A percentile compares a stretch with the other conserved stretches of the same genome.
Evolutionary conservation across 768 basidiomycete species (phyloP).

Genomic region (Serendipita sp.): DNA sequence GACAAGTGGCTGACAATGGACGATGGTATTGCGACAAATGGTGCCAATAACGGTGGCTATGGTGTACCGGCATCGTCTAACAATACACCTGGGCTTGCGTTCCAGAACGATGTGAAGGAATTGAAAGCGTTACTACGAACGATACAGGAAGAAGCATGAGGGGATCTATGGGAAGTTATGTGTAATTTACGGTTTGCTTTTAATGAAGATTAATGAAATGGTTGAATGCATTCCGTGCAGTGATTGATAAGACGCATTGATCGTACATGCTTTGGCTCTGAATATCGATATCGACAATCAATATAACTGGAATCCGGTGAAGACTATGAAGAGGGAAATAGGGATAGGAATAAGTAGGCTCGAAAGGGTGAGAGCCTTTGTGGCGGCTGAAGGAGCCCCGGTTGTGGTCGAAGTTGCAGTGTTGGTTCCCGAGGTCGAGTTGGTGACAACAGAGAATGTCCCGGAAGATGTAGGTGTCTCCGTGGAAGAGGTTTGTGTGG

Average conservation of each 20-base stretch:
- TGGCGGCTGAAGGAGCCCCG: background rate
- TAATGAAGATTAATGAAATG: too few relatives aligned
- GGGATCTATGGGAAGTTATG: background rate
- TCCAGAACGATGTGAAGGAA: constrained; percentile 57
- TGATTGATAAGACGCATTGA: too few relatives aligned
- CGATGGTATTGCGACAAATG: constrained; percentile 44
- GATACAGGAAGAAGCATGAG: background rate
- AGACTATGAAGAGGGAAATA: background rate
- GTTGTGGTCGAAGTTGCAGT: background rate
- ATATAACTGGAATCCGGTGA: background rate
- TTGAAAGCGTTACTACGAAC: constrained; percentile 28
- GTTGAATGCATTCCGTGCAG: too few relatives aligned
- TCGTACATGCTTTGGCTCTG: too few relatives aligned
- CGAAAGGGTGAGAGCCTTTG: background rate
- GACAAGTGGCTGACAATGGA: constrained; percentile 64
- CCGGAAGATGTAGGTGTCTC: background rate
- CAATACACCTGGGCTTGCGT: constrained; percentile 37
- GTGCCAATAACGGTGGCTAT: constrained; percentile 24
- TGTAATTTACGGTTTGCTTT: too few relatives aligned
- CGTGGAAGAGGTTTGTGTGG: background rate
- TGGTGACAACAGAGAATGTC: background rate
- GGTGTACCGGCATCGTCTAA: constrained; percentile 22
- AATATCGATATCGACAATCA: too few relatives aligned
- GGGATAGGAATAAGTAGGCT: background rate
- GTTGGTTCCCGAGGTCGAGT: background rate